These are phyloP conservation scores for Forsythia suspensa DNA, from an alignment of 257 asterid genomes.

Conservation along the genomic window DNA sequence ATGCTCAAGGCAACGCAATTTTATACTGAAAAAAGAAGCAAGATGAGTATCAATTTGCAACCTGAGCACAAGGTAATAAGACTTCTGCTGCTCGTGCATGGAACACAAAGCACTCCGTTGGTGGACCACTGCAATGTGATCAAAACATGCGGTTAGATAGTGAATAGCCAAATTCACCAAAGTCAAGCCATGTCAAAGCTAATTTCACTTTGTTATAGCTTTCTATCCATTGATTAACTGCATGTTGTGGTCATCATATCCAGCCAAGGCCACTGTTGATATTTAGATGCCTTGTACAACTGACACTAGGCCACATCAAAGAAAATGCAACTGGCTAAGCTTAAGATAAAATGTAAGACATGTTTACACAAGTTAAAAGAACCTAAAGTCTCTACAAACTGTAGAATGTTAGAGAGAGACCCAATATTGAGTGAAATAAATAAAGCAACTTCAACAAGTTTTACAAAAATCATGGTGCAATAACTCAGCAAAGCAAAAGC, in stretches of 20 bases:
- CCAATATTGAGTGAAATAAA: not conserved
- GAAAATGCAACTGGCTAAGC: not conserved
- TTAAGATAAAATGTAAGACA: not conserved
- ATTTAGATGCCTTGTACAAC: slow-evolving; percentile 5
- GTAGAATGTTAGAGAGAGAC: not conserved
- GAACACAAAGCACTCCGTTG: slow-evolving; percentile 88
- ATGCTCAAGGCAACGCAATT: slow-evolving; percentile 8
- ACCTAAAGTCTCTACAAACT: not conserved
- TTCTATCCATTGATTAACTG: not conserved
- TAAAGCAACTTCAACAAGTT: not conserved
- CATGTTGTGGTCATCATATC: not conserved
- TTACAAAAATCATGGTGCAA: not conserved
- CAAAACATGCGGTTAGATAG: slow-evolving; percentile 21
- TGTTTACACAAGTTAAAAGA: not conserved
- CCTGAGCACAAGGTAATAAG: slow-evolving; percentile 66
- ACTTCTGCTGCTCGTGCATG: slow-evolving; percentile 91
- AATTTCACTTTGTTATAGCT: slow-evolving; percentile 2
- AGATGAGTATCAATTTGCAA: slow-evolving; percentile 21
- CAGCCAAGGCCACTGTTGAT: not conserved
- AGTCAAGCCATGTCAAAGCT: slow-evolving; percentile 11
- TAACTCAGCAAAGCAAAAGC: not conserved
- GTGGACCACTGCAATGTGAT: slow-evolving; percentile 78
- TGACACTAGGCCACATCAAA: not conserved
- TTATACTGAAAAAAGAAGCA: slow-evolving; percentile 9
- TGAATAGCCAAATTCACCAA: not conserved